A percentile compares a stretch with the other conserved stretches of the same genome.
Evolutionary conservation across 192 early-diverging fungal genomes (phyloP).

Genomic region (Backusella luteola): DNA sequence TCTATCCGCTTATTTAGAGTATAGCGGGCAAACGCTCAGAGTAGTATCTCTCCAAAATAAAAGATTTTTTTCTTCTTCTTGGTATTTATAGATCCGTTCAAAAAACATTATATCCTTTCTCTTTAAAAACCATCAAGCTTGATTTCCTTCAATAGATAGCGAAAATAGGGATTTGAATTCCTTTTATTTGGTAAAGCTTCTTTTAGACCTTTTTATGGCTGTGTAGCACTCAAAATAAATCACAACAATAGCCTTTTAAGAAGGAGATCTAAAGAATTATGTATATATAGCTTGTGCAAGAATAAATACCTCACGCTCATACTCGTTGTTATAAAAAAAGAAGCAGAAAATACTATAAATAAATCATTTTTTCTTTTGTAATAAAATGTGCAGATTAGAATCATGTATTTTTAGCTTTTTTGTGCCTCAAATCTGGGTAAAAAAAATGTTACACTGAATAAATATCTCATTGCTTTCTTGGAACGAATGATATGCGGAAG

Average conservation of each 20-base stretch:
- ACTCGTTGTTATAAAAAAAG: neutral
- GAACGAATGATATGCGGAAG: neutral
- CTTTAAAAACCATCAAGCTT: neutral
- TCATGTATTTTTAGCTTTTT: neutral
- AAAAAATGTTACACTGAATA: neutral
- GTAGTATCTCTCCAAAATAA: too few species aligned
- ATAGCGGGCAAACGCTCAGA: neutral
- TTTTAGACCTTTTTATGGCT: neutral
- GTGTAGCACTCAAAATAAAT: neutral
- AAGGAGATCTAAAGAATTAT: neutral
- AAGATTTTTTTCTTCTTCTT: too few species aligned
- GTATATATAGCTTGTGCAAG: neutral
- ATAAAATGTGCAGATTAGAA: too few species aligned
- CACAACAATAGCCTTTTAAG: neutral
- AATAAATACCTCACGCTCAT: neutral
- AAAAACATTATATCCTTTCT: neutral
- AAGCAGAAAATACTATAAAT: neutral
- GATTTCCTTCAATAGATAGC: neutral
- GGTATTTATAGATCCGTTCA: neutral
- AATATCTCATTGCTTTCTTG: neutral
- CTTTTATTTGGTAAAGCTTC: neutral
- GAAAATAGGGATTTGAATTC: neutral
- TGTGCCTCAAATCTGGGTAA: neutral
- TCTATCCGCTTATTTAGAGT: neutral
- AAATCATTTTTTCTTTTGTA: neutral